phyloP scores from a whole-genome alignment of 2,329 filamentous ascomycete species.

The Pseudocercospora eumusae region DNA sequence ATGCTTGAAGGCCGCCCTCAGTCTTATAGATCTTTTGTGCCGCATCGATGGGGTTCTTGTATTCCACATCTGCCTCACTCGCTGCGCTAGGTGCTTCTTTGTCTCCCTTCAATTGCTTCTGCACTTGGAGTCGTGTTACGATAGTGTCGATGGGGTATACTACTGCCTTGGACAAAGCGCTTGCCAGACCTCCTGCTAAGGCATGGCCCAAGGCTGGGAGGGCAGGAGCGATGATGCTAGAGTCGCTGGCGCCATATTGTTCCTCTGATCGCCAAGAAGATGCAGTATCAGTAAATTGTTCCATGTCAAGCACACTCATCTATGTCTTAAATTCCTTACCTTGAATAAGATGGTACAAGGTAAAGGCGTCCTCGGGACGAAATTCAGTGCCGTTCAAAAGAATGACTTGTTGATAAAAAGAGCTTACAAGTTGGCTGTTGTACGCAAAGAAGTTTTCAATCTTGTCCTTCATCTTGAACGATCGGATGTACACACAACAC shows the following conservation, averaged over 20 bases:
- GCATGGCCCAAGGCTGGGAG: constrained; percentile 80
- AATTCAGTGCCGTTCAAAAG: constrained; percentile 26
- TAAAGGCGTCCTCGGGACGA: constrained; percentile 36
- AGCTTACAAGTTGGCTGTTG: constrained; percentile 31
- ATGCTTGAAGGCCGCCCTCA: constrained; percentile 69
- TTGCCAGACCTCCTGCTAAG: constrained; percentile 74
- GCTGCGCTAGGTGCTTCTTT: constrained; percentile 39
- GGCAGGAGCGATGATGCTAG: constrained; percentile 42
- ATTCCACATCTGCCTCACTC: constrained; percentile 50
- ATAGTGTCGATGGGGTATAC: constrained; percentile 82
- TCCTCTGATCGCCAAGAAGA: constrained; percentile 9
- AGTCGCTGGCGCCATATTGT: constrained; percentile 17
- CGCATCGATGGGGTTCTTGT: constrained; percentile 68
- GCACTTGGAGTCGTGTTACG: constrained; percentile 78
- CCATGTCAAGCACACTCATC: not conserved
- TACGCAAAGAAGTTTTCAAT: constrained; percentile 27
- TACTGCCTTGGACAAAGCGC: constrained; percentile 73
- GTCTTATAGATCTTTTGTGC: constrained; percentile 67
- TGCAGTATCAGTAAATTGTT: not conserved
- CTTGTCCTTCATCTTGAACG: constrained; percentile 26
- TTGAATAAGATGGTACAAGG: constrained; percentile 36
- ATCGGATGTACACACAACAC: not conserved
- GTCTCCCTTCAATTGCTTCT: constrained; percentile 58
- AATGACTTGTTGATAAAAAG: constrained; percentile 22
- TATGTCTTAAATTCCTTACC: constrained; percentile 13